phyloP scores from a whole-genome alignment of 371 early-diverging fungal species.

The Capillidium heterosporum region DNA sequence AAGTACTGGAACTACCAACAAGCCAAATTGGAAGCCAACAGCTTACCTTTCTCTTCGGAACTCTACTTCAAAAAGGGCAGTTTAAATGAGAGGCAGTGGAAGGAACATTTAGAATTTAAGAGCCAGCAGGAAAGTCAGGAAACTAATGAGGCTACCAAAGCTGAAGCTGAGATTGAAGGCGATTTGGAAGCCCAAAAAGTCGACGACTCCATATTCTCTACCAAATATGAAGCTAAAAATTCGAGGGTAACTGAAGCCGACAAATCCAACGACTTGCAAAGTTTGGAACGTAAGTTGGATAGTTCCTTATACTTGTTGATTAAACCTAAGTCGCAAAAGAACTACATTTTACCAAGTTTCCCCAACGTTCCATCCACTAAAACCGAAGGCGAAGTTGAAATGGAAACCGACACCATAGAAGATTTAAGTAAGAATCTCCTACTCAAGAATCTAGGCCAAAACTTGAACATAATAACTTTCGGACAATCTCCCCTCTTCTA shows the following conservation, averaged over 20 bases:
- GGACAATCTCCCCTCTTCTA: constrained; percentile 53
- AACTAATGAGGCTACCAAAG: constrained; percentile 10
- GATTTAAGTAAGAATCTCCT: constrained; percentile 50
- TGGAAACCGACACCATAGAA: constrained; percentile 40
- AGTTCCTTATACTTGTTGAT: constrained; percentile 56
- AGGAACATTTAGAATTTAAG: constrained; percentile 13
- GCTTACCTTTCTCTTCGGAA: constrained; percentile 49
- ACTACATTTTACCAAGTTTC: constrained; percentile 36
- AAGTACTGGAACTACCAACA: constrained; percentile 61
- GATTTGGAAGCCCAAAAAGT: too few relatives aligned
- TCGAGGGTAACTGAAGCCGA: constrained; percentile 45
- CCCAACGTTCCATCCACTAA: too few relatives aligned
- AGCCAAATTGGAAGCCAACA: constrained; percentile 35
- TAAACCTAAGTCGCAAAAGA: constrained; percentile 21
- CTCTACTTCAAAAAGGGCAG: constrained; percentile 86
- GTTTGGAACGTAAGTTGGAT: constrained; percentile 56
- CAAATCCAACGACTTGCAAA: constrained; percentile 33
- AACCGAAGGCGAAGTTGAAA: constrained; percentile 48
- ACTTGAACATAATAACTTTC: constrained; percentile 52
- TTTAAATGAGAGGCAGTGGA: constrained; percentile 52
- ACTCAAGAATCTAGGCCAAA: constrained; percentile 43
- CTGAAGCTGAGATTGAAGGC: constrained; percentile 6
- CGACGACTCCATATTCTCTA: not conserved
- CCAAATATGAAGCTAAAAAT: not conserved
- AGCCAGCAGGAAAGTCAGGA: constrained; percentile 7